Base-by-base conservation (phyloP, 495 filamentous ascomycete genomes). In the Chaetomidium leptoderma region DNA sequence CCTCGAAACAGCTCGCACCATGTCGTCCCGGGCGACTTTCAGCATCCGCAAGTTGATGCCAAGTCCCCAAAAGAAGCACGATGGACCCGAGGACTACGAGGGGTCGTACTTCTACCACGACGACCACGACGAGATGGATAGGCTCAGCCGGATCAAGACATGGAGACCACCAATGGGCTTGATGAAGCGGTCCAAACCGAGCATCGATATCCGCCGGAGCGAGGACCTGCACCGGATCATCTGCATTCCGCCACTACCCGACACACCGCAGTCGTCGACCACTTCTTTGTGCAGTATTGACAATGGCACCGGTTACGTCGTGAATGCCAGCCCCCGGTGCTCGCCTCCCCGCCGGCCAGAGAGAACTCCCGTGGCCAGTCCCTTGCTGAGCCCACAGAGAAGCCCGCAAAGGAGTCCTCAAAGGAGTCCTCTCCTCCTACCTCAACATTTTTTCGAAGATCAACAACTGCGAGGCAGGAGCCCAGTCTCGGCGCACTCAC, bases 281-380 rank as follows among this genome's bases (percentile, higher is more conserved):
- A 76, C 72, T 53, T 81, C 77, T 66, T 74, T 78, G 62, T 72
- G 67, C 68, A 77, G 69, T 45, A 74, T 60, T 53, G 72, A 80
- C 53, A 58, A 67, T 54, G 63, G 54, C 36, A 52, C 52, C 16
- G 55, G 30, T 40, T 55, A 62, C 32, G 48, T 24, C 29, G 52
- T 51, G 14, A 57, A 51, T n/a, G 54, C 58, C 9, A 65, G 60
- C 23, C 66, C 67, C 7, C 49, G 65, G 19, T 53, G 52, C 9
- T 66, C 66, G 26, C 66, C 66, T 36, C 59, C 55, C 37, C 61
- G 65, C 29, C 62, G 62, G 7, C 58, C 59, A 6, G 43, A 43
- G 30, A 54, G 60, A 47, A 57, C 55, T 23, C 55, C 60, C 11
- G n/a, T 55, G 45, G 50, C 49, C 6, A 57, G 59, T 23, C 59